Evolutionary conservation across 495 filamentous ascomycete species (phyloP).

Genomic region (Xylaria longipes): DNA sequence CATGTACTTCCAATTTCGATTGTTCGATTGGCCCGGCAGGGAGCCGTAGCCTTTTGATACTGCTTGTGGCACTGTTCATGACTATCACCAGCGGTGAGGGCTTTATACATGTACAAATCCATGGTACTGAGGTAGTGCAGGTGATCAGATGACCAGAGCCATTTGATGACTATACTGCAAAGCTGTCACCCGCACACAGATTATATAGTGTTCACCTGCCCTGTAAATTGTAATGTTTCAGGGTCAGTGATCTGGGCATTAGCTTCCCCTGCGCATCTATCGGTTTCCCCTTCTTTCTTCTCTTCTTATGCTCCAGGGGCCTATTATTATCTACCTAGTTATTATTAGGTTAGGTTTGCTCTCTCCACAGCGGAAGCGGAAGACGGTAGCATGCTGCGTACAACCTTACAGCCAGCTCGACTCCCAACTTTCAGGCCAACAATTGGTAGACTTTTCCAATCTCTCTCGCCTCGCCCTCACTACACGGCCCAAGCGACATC

Average conservation of each 20-base stretch:
- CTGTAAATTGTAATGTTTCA: not conserved
- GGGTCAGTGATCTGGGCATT: not conserved
- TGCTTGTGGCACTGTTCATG: not conserved
- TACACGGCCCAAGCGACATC: not conserved
- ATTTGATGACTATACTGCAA: slow-evolving; percentile 4
- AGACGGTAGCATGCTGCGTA: not conserved
- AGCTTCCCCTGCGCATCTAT: not conserved
- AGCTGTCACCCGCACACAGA: not conserved
- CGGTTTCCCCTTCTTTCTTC: not conserved
- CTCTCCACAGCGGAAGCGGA: slow-evolving; percentile 7
- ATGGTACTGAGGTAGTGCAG: slow-evolving; percentile 22
- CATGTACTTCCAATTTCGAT: too few species aligned
- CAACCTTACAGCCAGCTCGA: not conserved
- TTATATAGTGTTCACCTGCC: not conserved
- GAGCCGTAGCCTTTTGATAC: not conserved
- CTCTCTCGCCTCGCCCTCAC: not conserved
- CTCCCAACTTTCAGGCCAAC: not conserved
- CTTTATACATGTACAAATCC: slow-evolving; percentile 11
- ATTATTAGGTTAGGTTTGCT: not conserved
- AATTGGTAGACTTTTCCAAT: not conserved
- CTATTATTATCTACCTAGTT: not conserved
- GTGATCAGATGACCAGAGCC: slow-evolving; percentile 23
- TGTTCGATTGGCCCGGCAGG: not conserved
- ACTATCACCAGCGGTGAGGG: slow-evolving; percentile 19
- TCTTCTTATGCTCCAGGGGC: not conserved